phyloP scores from a whole-genome alignment of 352 stramenopile genomes.

The Phytophthora gonapodyides region DNA sequence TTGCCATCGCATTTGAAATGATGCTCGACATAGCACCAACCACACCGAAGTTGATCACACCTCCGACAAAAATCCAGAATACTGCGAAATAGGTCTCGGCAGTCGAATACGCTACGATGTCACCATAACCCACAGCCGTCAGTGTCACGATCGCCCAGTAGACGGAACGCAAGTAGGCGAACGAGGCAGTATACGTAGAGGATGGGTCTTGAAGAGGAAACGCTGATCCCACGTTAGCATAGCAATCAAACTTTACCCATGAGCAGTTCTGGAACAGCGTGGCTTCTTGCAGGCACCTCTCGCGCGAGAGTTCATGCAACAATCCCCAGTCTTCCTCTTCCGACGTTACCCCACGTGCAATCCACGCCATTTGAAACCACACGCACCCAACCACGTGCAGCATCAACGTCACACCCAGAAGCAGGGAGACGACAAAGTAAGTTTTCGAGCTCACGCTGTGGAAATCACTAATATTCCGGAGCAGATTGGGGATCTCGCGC shows the following conservation, averaged over 20 bases:
- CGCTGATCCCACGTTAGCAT: slow-evolving; percentile 51
- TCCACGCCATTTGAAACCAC: slow-evolving; percentile 72
- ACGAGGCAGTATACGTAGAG: slow-evolving; percentile 54
- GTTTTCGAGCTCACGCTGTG: slow-evolving; percentile 67
- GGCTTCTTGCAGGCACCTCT: slow-evolving; percentile 57
- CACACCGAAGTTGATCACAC: slow-evolving; percentile 81
- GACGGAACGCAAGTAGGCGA: slow-evolving; percentile 72
- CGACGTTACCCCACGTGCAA: slow-evolving; percentile 6
- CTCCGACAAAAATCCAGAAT: slow-evolving; percentile 76
- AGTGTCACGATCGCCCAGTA: slow-evolving; percentile 82
- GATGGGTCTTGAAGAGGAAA: slow-evolving; percentile 49
- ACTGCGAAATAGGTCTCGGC: slow-evolving; percentile 74
- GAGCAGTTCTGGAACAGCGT: slow-evolving; percentile 68
- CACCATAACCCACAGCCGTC: slow-evolving; percentile 76
- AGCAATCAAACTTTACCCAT: slow-evolving; percentile 76
- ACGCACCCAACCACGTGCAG: slow-evolving; percentile 66
- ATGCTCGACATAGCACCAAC: slow-evolving; percentile 84
- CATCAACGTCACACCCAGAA: slow-evolving; percentile 58
- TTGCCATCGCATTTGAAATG: slow-evolving; percentile 67
- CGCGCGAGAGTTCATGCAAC: slow-evolving; percentile 11
- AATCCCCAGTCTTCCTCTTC: slow-evolving; percentile 3
- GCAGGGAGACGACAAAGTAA: slow-evolving; percentile 46
- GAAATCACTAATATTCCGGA: slow-evolving; percentile 59
- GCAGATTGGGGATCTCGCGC: slow-evolving; percentile 44
- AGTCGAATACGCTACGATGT: slow-evolving; percentile 79